Percentiles rank a stretch among this genome's conserved stretches.
phyloP scores from a whole-genome alignment of 2,329 filamentous ascomycete genomes.

The Microdochium nivale region DNA sequence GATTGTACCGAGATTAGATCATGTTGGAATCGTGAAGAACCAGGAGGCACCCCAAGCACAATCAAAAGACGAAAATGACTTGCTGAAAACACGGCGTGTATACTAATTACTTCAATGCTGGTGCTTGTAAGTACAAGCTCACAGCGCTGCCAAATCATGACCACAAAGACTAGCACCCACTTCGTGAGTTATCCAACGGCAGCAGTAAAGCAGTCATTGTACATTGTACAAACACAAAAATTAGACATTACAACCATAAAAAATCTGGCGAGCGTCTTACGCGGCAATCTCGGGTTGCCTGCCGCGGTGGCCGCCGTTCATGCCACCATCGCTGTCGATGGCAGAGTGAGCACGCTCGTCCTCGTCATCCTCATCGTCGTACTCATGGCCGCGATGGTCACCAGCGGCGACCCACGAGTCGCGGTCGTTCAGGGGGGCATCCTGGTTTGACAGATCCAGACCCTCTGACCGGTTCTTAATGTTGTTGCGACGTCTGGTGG shows the following conservation, averaged over 20 bases:
- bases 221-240: slow-evolving; percentile 1
- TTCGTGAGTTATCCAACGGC: neutral
- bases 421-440: slow-evolving; percentile 66
- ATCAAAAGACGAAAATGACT: too few relatives aligned
- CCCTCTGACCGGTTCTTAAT: slow-evolving; percentile 59
- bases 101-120: too few relatives aligned
- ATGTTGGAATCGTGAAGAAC: too few relatives aligned
- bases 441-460: slow-evolving; percentile 75
- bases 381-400: slow-evolving; percentile 47
- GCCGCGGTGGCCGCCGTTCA: slow-evolving; percentile 44
- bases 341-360: slow-evolving; percentile 49
- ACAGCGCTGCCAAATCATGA: neutral
- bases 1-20: too few relatives aligned
- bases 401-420: slow-evolving; percentile 80
- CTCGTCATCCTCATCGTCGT: slow-evolving; percentile 57
- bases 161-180: neutral
- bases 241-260: slow-evolving; percentile 18
- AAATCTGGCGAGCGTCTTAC: neutral
- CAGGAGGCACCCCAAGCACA: too few relatives aligned
- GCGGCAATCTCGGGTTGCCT: slow-evolving; percentile 13
- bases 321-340: slow-evolving; percentile 40
- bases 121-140: too few relatives aligned
- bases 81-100: too few relatives aligned
- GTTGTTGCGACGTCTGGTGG: slow-evolving; percentile 71
- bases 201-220: neutral